phyloP scores from a whole-genome alignment of 192 early-diverging fungal species.

The Coemansia sp. region DNA sequence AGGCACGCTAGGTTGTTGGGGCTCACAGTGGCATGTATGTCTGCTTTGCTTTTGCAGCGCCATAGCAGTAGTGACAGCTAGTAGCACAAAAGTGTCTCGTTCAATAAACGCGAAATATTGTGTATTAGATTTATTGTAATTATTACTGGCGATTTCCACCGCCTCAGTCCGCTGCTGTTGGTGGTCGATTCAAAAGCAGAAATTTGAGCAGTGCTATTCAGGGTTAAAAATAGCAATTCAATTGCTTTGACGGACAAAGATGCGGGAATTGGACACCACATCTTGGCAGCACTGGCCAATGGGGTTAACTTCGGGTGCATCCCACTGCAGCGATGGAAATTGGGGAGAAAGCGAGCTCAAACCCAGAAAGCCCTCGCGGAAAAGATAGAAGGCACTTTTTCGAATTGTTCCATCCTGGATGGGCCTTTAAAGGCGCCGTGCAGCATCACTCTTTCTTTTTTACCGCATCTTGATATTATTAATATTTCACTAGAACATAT shows the following conservation, averaged over 20 bases:
- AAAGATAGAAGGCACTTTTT: not conserved
- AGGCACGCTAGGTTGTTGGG: constrained; percentile 70
- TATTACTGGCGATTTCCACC: not conserved
- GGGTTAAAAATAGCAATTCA: not conserved
- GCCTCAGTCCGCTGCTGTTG: not conserved
- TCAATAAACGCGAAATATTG: not conserved
- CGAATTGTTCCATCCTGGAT: not conserved
- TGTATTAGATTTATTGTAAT: not conserved
- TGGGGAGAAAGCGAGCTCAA: not conserved
- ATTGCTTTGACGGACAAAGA: not conserved
- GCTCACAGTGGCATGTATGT: not conserved
- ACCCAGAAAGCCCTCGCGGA: not conserved
- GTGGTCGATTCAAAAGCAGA: not conserved
- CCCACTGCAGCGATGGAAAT: not conserved
- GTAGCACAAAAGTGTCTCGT: not conserved
- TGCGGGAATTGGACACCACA: not conserved
- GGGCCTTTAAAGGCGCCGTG: not conserved
- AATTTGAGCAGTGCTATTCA: not conserved
- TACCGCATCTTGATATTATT: not conserved
- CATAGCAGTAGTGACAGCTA: not conserved
- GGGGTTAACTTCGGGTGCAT: not conserved
- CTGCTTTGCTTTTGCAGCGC: not conserved
- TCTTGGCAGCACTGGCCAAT: not conserved
- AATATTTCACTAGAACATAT: not conserved
- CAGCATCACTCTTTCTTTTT: constrained; percentile 2